Conservation (phyloP, 1,139 yeast species). For the Petasospora fabianii region DNA sequence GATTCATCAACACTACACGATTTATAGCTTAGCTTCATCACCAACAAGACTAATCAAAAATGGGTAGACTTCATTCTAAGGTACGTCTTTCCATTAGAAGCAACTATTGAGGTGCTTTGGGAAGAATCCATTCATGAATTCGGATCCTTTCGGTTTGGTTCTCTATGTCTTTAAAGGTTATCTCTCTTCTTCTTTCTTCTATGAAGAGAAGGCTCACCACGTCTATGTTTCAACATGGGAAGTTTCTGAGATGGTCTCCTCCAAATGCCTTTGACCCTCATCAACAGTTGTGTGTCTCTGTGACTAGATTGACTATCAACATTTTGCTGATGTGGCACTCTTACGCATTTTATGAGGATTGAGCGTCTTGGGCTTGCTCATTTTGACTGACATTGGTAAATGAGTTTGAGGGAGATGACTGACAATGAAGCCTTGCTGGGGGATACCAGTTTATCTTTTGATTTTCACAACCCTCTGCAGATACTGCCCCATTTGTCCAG, state of each 20-base stretch:
- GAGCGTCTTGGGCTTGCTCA: conserved; percentile 10
- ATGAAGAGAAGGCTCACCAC: not conserved
- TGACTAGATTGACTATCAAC: conserved; percentile 7
- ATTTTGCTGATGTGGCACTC: not conserved
- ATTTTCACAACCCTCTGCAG: conserved; percentile 13
- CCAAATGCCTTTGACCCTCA: conserved; percentile 4
- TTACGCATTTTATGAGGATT: conserved; percentile 6
- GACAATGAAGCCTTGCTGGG: conserved; percentile 26
- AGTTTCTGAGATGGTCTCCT: conserved; percentile 9
- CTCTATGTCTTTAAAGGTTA: no score
- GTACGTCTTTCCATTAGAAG: conserved; percentile 45
- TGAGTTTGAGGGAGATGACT: no score
- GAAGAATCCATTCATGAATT: conserved; percentile 27
- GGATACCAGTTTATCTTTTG: conserved; percentile 27
- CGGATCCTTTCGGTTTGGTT: conserved; percentile 31
- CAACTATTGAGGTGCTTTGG: conserved; percentile 10
- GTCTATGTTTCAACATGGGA: conserved; percentile 1
- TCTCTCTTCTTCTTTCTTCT: no score
- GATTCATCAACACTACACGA: no score
- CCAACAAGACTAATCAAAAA: conserved; percentile 44
- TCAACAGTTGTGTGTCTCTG: conserved; percentile 3
- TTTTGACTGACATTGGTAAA: not conserved
- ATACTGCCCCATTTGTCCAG: conserved; percentile 15
- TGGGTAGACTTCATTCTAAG: conserved; percentile 82
- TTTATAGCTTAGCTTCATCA: conserved; percentile 4